Evolutionary conservation across 2,329 filamentous ascomycete genomes (phyloP), one percentile per base, ranked within the genome.

Genomic region (Drechslera avenae): DNA sequence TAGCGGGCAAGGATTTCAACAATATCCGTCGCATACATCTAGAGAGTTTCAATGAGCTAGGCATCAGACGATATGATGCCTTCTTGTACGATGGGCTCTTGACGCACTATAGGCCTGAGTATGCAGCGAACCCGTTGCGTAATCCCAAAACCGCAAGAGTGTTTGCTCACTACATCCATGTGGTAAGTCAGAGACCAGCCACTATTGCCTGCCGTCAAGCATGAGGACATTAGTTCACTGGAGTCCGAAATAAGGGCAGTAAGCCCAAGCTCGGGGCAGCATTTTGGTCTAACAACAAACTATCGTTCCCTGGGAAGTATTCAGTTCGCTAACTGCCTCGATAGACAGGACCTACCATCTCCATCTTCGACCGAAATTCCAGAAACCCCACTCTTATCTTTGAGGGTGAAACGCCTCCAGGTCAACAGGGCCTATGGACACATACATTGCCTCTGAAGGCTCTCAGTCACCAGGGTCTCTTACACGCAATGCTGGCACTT

Each of bases 151-250:
- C 90, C 9, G 87, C 90, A 12, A 83, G 87, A 23, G 86, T 96
- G 5, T 97, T 97, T 71, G 88, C 88, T 71, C 91, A 97, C 73
- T 97, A 97, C 71, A 86, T 97, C 39, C 88, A 91, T 60, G 88
- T 94, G 5, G 63, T 66, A 57, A 55, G 63, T 62, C n/a, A 16
- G 16, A 26, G 18, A 14, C n/a, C 32, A 13, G 4, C 19, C 10
- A 10, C 12, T 10, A 3, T 5, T 28, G 26, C 26, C 12, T 28
- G 9, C 10, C 10, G 7, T 28, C 26, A 13, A 28, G 9, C 26
- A 9, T 9, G 23, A 28, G 6, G 23, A 3, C 9, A 28, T 8
- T 28, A 5, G 23, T 10, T 28, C 23, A 28, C 12, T 8, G 9
- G 9, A 28, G 26, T 9, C 12, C 10, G 26, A 8, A n/a, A n/a